Percentiles rank a stretch among this genome's conserved stretches.
phyloP scores from a whole-genome alignment of 176 grass and related monocot genomes.

The Oryza officinalis region DNA sequence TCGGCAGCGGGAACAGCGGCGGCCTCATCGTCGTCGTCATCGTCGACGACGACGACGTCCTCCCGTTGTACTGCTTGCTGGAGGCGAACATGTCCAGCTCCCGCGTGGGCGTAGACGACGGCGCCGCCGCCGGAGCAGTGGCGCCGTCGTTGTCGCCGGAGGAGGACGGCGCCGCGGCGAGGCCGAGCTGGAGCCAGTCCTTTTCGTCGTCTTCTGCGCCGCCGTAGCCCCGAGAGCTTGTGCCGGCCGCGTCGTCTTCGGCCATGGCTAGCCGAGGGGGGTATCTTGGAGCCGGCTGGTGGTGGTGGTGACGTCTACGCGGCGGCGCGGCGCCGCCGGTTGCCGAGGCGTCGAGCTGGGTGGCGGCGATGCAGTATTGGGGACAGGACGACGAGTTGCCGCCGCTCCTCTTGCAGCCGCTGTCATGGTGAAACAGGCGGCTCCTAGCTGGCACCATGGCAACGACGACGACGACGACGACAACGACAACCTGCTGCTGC shows the following conservation, averaged over 20 bases:
- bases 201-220: slow-evolving; percentile 15
- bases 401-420: not conserved
- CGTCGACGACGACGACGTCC: no score
- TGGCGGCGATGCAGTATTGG: slow-evolving; percentile 38
- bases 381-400: slow-evolving; percentile 19
- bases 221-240: not conserved
- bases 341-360: slow-evolving; percentile 37
- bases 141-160: slow-evolving; percentile 15
- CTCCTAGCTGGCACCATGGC: slow-evolving; percentile 75
- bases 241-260: slow-evolving; percentile 30
- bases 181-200: slow-evolving; percentile 79
- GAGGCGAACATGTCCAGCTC: slow-evolving; percentile 49
- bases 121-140: not conserved
- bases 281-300: slow-evolving; percentile 1
- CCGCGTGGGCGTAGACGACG: not conserved
- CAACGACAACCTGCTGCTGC: not conserved
- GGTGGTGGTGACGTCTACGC: not conserved
- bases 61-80: slow-evolving; percentile 23
- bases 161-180: slow-evolving; percentile 36
- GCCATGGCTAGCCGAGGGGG: slow-evolving; percentile 42
- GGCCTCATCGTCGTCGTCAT: slow-evolving; percentile 7
- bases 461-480: not conserved
- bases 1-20: slow-evolving; percentile 44
- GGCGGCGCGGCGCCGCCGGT: not conserved
- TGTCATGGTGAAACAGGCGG: slow-evolving; percentile 47